phyloP scores from a whole-genome alignment of 2,329 filamentous ascomycete genomes.

The Tolypocladium amazonense region DNA sequence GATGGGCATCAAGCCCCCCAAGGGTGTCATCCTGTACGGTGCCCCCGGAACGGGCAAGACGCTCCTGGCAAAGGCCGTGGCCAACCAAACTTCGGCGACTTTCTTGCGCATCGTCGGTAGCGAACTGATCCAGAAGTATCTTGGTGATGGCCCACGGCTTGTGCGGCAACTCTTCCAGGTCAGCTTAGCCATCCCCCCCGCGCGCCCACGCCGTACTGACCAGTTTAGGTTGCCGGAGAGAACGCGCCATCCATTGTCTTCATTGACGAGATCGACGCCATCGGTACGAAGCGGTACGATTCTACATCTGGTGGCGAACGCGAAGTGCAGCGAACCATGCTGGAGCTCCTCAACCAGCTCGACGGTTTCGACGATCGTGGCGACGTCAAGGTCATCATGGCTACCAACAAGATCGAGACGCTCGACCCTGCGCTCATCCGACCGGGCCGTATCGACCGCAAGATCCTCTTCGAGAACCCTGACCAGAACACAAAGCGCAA shows the following conservation, averaged over 20 bases:
- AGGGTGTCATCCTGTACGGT: slow-evolving; percentile 98
- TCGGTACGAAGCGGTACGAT: slow-evolving; percentile 97
- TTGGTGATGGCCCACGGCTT: slow-evolving; percentile 88
- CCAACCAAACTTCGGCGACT: slow-evolving; percentile 97
- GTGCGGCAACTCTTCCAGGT: slow-evolving; percentile 93
- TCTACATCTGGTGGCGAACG: slow-evolving; percentile 94
- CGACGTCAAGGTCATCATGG: slow-evolving; percentile 99
- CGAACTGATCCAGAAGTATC: slow-evolving; percentile 96
- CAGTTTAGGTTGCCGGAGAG: slow-evolving; percentile 70
- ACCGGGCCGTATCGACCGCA: slow-evolving; percentile 94
- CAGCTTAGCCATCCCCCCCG: slow-evolving; percentile 11
- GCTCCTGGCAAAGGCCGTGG: slow-evolving; percentile 88
- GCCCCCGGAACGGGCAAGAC: slow-evolving; percentile 96
- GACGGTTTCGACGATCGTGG: slow-evolving; percentile 98
- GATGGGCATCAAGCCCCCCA: slow-evolving; percentile 99
- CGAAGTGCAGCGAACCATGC: slow-evolving; percentile 96
- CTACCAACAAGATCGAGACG: slow-evolving; percentile 99
- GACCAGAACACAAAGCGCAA: slow-evolving; percentile 89
- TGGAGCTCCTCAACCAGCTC: slow-evolving; percentile 95
- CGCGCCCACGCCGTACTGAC: slow-evolving; percentile 4
- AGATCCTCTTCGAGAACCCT: slow-evolving; percentile 67
- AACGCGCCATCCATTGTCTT: slow-evolving; percentile 97
- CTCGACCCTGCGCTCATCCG: slow-evolving; percentile 93
- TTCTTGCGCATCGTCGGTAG: slow-evolving; percentile 96
- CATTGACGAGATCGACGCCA: slow-evolving; percentile 98